Evolutionary conservation across 2,329 filamentous ascomycete genomes (phyloP).

Genomic region (Monilinia aucupariae): DNA sequence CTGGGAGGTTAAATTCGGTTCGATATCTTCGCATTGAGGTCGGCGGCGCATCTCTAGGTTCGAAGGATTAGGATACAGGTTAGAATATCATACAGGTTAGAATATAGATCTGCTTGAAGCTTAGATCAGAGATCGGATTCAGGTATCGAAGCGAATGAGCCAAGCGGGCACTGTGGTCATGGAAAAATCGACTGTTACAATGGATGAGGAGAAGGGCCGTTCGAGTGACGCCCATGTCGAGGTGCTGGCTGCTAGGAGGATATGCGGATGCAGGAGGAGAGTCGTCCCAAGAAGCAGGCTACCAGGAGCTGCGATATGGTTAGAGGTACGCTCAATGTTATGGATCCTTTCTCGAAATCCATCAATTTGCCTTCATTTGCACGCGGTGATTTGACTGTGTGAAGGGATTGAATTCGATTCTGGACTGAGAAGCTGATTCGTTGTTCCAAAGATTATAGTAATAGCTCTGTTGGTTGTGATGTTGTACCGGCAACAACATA

Average conservation of each 20-base stretch:
- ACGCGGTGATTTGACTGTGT: neutral
- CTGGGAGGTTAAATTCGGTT: neutral
- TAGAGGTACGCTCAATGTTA: constrained; percentile 19
- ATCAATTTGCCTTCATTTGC: neutral
- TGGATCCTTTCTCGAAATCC: neutral
- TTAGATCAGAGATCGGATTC: neutral
- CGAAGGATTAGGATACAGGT: neutral
- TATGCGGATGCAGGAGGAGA: constrained; percentile 13
- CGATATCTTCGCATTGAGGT: neutral
- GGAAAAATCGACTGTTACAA: neutral
- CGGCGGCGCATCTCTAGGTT: neutral
- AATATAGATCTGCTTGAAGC: neutral
- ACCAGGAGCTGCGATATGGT: constrained; percentile 16
- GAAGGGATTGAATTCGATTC: constrained; percentile 18
- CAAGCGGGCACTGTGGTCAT: neutral
- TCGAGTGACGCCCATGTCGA: neutral
- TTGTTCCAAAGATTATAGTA: constrained; percentile 4
- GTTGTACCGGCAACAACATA: constrained; percentile 9
- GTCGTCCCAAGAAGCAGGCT: neutral
- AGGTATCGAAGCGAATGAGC: neutral
- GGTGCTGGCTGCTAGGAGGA: neutral
- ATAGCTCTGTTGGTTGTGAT: constrained; percentile 13
- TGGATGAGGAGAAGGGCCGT: constrained; percentile 12
- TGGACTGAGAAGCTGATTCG: constrained; percentile 16
- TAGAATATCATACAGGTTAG: neutral